Evolutionary conservation across 2,329 filamentous ascomycete species (phyloP).

Genomic region (Blumeria graminis): DNA sequence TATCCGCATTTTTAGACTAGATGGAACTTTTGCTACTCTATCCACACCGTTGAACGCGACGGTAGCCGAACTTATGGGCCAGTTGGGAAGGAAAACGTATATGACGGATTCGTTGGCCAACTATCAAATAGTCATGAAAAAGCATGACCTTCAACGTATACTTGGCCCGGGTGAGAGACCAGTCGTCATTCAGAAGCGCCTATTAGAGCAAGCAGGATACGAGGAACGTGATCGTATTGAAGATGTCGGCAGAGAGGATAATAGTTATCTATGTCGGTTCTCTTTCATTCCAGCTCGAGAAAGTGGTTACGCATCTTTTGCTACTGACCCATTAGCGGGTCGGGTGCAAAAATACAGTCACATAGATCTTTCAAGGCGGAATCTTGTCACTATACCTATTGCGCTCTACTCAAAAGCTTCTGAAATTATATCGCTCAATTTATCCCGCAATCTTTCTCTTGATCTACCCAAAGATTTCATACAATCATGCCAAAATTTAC

Average conservation of each 20-base stretch:
- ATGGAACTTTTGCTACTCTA: constrained; percentile 83
- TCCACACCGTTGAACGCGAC: constrained; percentile 65
- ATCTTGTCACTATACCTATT: constrained; percentile 86
- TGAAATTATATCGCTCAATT: constrained; percentile 84
- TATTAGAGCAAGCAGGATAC: constrained; percentile 83
- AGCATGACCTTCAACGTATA: constrained; percentile 71
- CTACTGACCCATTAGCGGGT: constrained; percentile 59
- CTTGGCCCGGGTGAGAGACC: constrained; percentile 58
- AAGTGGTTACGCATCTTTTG: constrained; percentile 47
- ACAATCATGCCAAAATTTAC: constrained; percentile 68
- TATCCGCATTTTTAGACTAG: constrained; percentile 81
- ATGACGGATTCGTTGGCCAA: constrained; percentile 76
- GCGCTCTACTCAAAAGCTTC: constrained; percentile 72
- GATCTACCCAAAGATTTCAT: constrained; percentile 94
- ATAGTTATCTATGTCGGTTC: constrained; percentile 89
- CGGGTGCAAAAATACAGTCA: constrained; percentile 82
- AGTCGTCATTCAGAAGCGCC: constrained; percentile 69
- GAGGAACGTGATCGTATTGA: constrained; percentile 67
- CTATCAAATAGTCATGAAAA: constrained; percentile 86
- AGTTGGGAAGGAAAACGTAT: constrained; percentile 84
- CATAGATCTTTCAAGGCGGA: constrained; percentile 72
- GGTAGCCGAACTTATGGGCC: constrained; percentile 66
- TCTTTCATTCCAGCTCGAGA: constrained; percentile 80
- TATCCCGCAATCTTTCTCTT: constrained; percentile 76
- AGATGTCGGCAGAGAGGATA: constrained; percentile 86